Base-by-base conservation (phyloP, 768 basidiomycete species). In the Leccinum longicurvipes region DNA sequence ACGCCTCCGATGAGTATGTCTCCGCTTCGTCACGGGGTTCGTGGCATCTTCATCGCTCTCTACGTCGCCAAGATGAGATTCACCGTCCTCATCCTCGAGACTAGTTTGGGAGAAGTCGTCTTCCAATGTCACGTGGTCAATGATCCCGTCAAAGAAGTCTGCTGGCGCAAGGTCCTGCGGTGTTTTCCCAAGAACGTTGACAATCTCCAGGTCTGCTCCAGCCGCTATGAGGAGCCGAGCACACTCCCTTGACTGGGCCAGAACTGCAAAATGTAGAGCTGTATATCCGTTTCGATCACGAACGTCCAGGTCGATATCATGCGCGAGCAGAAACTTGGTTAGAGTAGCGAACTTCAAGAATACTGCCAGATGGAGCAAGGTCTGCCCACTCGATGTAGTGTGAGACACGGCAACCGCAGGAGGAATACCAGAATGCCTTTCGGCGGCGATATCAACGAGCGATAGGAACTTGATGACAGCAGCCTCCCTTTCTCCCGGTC, bases 281-380 rank as follows among this genome's bases (percentile, higher is more conserved):
- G 95, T 98, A 68, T 81, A 92, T 14, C 96, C 96, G 70, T 93
- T 96, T 47, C 82, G 78, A 71, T 99, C 97, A 48, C 91, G 84
- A 14, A 79, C 80, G 67, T 98, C 93, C 51, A 94, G 61, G 66
- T 94, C 91, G 34, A 87, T 84, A 7, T 80, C 83, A 52, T 82
- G 88, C 4, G 76, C 72, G 54, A 96, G 73, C 54, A 99, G 77
- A 73, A 90, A 91, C 45, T 75, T 66, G 17, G 86, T 80, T 29
- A 98, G 80, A 6, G 82, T 74, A 9, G 82, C 73, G 70, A 91
- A 91, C 28, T 86, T 86, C 54, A 94, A 82, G 66, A 92, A 85
- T 6, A 85, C 78, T 2, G 94, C 87, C 44, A 98, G 77, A 69
- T 99, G 96, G 11, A 98, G 82, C 5, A 99, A 74, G 0, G 93